A percentile compares a stretch with the other conserved stretches of the same genome.
Evolutionary conservation across 208 protist genomes (phyloP).

Genomic region (Blastocrithidia nonstop): DNA sequence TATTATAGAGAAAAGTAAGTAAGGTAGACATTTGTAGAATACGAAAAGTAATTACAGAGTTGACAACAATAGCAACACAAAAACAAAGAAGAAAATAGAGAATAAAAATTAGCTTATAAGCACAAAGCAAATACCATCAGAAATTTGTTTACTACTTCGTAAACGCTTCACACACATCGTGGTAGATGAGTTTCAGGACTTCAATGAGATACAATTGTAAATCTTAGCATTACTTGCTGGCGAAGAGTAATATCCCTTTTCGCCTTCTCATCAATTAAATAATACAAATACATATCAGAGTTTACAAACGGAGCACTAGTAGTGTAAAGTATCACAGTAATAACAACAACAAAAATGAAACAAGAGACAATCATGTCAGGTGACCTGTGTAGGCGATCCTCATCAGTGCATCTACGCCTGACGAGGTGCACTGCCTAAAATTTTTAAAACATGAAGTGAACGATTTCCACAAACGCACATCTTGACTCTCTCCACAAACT

Average conservation of each 20-base stretch:
- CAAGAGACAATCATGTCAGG: too few species aligned
- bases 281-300: background rate
- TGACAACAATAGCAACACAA: background rate
- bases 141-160: constrained; percentile 17
- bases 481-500: constrained; percentile 51
- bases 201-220: constrained; percentile 80
- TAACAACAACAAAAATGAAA: too few species aligned
- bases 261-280: background rate
- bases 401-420: constrained; percentile 85
- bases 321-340: background rate
- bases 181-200: constrained; percentile 83
- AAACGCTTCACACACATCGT: constrained; percentile 65
- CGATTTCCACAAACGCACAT: constrained; percentile 49
- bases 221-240: constrained; percentile 64
- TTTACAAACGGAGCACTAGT: background rate
- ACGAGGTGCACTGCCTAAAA: constrained; percentile 55
- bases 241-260: constrained; percentile 15
- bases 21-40: too few species aligned
- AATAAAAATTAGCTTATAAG: background rate
- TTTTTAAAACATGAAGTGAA: constrained; percentile 46
- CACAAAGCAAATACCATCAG: constrained; percentile 8
- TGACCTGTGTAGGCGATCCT: constrained; percentile 79
- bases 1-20: too few species aligned
- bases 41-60: background rate
- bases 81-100: background rate